Conservation (phyloP, 1,139 yeast genomes). For the Insectozyma bohioensis region DNA sequence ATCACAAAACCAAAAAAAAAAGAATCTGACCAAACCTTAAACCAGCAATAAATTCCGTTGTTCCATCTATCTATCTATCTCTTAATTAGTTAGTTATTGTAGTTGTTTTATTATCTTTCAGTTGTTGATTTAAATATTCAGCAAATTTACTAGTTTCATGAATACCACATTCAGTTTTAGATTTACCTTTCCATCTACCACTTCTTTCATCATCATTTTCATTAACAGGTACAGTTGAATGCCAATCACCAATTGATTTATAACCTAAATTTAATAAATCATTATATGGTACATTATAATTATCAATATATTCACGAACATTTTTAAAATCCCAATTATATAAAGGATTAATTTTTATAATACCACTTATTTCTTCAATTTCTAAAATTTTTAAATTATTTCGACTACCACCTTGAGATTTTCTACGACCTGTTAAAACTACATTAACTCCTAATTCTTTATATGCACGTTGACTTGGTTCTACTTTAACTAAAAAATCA, state of each 20-base stretch:
- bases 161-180: conserved; percentile 95
- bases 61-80: too few species aligned
- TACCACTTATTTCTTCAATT: conserved; percentile 63
- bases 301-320: conserved; percentile 68
- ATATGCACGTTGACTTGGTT: conserved; percentile 88
- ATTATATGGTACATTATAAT: conserved; percentile 79
- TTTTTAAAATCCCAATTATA: conserved; percentile 79
- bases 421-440: conserved; percentile 89
- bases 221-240: conserved; percentile 83
- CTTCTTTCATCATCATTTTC: conserved; percentile 95
- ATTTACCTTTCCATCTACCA: conserved; percentile 94
- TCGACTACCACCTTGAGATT: conserved; percentile 87
- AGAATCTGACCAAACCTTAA: too few species aligned
- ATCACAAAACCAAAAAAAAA: too few species aligned
- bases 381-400: conserved; percentile 75
- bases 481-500: conserved; percentile 88
- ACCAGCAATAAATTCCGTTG: too few species aligned
- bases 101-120: too few species aligned
- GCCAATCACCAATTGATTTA: conserved; percentile 94
- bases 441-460: conserved; percentile 68
- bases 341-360: conserved; percentile 85
- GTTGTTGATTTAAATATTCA: conserved; percentile 3
- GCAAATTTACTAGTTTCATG: conserved; percentile 36
- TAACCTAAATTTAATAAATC: conserved; percentile 82
- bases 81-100: too few species aligned